Evolutionary conservation across 202 grass and related monocot genomes (phyloP), one percentile per base, ranked within the genome.

Genomic region (Musa balbisiana): DNA sequence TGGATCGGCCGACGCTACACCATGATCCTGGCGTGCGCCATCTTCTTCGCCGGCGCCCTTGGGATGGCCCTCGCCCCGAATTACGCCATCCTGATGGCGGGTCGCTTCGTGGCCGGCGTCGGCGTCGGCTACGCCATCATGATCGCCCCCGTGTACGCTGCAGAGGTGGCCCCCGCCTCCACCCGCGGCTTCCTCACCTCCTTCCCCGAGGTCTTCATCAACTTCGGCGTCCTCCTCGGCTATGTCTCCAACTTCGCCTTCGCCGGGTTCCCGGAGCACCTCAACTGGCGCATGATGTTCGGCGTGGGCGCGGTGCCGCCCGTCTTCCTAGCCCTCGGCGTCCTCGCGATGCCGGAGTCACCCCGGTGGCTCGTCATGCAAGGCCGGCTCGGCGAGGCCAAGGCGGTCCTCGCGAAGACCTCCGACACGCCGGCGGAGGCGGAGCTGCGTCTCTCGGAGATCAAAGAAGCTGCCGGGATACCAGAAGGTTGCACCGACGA

Each of bases 351-450:
- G 93, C 93, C 93, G 70, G 93, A 93, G 88, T 97, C 93, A 0
- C 93, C 93, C 1, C 76, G 93, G 24, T 97, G 93, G 93, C 90
- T 97, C 62, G 90, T 89, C 78, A 91, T 97, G 93, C 90, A 87
- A 73, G 93, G 93, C 1, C 90, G 90, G 49, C 58, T 93, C 12
- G 83, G 43, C 0, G 90, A 93, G 65, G 93, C 93, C 13, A 82
- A 83, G 15, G 72, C 53, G 51, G 88, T 93, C 22, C 88, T 97
- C 43, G 9, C 49, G 8, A 91, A 81, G 83, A 91, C 88, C 27
- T 92, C 90, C 10, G 76, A 92, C 60, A 66, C 90, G 8, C 64
- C 75, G 10, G 84, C 78, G 19, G 90, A 97, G 66, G 93, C 93
- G 63, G 73, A 77, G 60, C 74, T 78, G 49, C 78, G 93, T 11